These are phyloP conservation scores for Clavulina sp. DNA, from an alignment of 768 basidiomycete species.

Conservation along the genomic window DNA sequence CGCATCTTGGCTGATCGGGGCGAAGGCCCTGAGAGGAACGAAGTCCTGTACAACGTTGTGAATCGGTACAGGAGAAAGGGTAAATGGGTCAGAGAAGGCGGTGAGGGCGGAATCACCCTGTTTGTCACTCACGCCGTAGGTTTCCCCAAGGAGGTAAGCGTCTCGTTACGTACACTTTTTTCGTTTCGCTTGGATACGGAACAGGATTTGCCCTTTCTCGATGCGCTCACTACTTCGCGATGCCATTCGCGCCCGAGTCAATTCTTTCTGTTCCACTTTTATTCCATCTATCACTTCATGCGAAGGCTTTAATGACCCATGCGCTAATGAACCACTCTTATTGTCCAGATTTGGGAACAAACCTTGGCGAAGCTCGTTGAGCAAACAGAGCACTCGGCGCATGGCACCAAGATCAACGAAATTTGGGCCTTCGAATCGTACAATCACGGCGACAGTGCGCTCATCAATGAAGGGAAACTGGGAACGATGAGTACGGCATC, in stretches of 20 bases:
- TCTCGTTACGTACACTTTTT: not conserved
- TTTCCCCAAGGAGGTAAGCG: conserved; percentile 63
- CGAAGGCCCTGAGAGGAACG: no score
- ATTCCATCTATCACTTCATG: no score
- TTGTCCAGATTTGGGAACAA: conserved; percentile 84
- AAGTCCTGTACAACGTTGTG: conserved; percentile 42
- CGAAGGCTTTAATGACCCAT: no score
- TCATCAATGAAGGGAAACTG: conserved; percentile 42
- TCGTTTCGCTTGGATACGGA: no score
- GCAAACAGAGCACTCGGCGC: conserved; percentile 19
- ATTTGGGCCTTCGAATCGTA: conserved; percentile 73
- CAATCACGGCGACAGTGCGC: conserved; percentile 70
- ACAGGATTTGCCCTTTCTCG: no score
- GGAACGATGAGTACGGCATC: conserved; percentile 38
- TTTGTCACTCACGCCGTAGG: conserved; percentile 76
- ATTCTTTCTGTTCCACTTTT: no score
- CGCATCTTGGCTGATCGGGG: no score
- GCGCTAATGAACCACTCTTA: no score
- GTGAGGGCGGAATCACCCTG: no score
- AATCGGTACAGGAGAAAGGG: conserved; percentile 45
- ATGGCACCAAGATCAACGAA: conserved; percentile 37
- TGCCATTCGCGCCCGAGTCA: no score
- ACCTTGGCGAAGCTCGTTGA: conserved; percentile 34
- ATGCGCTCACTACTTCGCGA: no score
- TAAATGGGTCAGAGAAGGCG: conserved; percentile 20